Evolutionary conservation across 2,329 filamentous ascomycete species (phyloP), one percentile per base, ranked within the genome.

Genomic region (Phaeosphaeria sp.): DNA sequence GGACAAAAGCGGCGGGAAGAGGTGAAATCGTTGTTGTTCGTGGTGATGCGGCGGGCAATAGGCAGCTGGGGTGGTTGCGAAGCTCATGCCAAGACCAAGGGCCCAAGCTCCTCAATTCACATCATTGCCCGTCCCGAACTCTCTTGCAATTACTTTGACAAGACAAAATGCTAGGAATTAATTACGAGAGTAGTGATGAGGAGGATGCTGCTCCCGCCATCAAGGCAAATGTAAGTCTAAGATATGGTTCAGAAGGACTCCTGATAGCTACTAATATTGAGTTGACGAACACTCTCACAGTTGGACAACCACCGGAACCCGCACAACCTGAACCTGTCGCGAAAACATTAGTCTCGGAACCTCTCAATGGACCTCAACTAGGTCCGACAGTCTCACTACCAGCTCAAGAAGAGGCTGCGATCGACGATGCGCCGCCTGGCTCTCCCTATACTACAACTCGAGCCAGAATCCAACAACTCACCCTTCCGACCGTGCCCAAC

Each of bases 401-500:
- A 24, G 56, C 64, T 39, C 61, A 49, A 45, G 64, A 68, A 2
- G 51, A 64, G 27, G 61, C 48, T 17, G 21, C 52, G 40, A 53
- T 44, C 30, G 59, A 68, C 51, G 59, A 65, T 51, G 66, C 59
- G 57, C 63, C 68, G 52, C 76, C 69, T 24, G 73, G 71, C 51
- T 93, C 90, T 1, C 90, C 90, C 1, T 92, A 92, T 77, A 86
- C 88, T 1, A 79, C 85, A 47, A 85, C 83, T 59, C 88, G 90
- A 63, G 82, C 86, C 25, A 78, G 88, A 21, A 79, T 92, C 17
- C 89, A 89, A 65, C 85, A 89, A 67, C 84, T 94, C 43, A 95
- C 91, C 22, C 83, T 94, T 44, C 91, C 91, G 2, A 82, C 87
- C 2, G 77, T 88, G 3, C 88, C 91, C 1, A 89, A 92, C 77